Base-by-base conservation (phyloP, 2,329 filamentous ascomycete species). In the Calonectria crousiana region DNA sequence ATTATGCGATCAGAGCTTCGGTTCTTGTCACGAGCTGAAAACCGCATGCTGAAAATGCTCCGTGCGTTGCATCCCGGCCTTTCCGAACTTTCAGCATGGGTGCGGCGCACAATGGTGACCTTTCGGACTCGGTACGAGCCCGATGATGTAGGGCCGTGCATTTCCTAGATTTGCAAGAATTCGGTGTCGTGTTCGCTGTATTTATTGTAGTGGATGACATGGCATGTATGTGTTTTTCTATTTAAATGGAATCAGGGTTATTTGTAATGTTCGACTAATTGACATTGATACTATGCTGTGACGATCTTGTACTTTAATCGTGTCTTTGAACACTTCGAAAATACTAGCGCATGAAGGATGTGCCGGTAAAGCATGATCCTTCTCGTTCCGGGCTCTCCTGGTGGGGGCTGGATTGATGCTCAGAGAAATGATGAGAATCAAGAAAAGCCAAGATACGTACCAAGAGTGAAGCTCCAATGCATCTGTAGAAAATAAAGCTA, bases 381-480 rank as follows among this genome's bases (percentile, higher is more conserved):
- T 44, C 41, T 41, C 8, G 18, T 4, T 2, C n/a, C 18, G 4
- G 6, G 8, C n/a, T 44, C 3, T 41, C 6, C 16, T 4, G 20
- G 14, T 41, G 16, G 1, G 14, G 6, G 16, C 6, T 20, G 20
- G 5, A 16, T 4, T 38, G 13, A 38, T 38, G 14, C 13, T 38
- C 6, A 6, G 36, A 41, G 4, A 16, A 41, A 16, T 16, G 4
- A 18, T 8, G 16, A 41, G 6, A 20, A 10, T 44, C 41, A 44
- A 1, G 18, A 18, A 6, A 6, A 1, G 9, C 3, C 6, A n/a
- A 20, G 10, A 3, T 44, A 9, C 5, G 2, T 1, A 6, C 3
- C 41, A 44, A 18, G 8, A 20, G 0, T 20, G 1, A 20, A 44
- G 6, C 2, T 44, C n/a, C 6, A 20, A 44, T 10, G 6, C 10